Evolutionary conservation across 1,284 basidiomycete species (phyloP).

Genomic region (Cryptococcus maquisensis): DNA sequence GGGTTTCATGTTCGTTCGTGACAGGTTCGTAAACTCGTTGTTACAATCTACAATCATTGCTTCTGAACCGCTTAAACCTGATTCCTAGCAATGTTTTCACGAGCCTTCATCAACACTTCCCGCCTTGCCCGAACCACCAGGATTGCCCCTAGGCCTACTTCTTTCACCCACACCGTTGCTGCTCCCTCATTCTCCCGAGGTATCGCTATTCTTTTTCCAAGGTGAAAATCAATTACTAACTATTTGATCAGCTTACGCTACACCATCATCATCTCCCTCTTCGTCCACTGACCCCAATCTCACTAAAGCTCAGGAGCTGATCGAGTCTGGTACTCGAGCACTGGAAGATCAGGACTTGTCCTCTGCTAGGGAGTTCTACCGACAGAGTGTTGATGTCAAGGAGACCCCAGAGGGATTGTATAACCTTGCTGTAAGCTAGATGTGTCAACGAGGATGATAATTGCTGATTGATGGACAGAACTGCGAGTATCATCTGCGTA

Average conservation of each 20-base stretch:
- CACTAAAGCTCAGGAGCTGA: constrained; percentile 69
- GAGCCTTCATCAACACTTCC: neutral
- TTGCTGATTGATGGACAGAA: constrained; percentile 20
- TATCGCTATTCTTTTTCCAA: neutral
- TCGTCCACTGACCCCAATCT: constrained; percentile 78
- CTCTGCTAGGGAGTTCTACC: constrained; percentile 71
- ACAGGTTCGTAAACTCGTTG: too few species aligned
- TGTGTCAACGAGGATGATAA: neutral
- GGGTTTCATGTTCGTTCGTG: too few species aligned
- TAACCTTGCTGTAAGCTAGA: constrained; percentile 44
- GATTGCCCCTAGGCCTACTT: neutral
- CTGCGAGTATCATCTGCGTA: constrained; percentile 46
- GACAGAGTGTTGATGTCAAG: constrained; percentile 74
- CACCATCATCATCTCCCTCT: constrained; percentile 72
- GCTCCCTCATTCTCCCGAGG: neutral
- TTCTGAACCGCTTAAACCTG: too few species aligned
- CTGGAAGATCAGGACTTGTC: constrained; percentile 86
- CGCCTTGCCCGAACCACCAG: neutral
- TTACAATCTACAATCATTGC: too few species aligned
- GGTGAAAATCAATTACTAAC: neutral
- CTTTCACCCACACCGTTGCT: neutral
- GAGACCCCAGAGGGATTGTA: constrained; percentile 58
- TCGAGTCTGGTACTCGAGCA: constrained; percentile 81
- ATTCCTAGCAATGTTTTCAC: constrained; percentile 2
- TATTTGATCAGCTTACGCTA: constrained; percentile 66